Conservation (phyloP, 805 yeast genomes). For the Candida sanyiensis region DNA sequence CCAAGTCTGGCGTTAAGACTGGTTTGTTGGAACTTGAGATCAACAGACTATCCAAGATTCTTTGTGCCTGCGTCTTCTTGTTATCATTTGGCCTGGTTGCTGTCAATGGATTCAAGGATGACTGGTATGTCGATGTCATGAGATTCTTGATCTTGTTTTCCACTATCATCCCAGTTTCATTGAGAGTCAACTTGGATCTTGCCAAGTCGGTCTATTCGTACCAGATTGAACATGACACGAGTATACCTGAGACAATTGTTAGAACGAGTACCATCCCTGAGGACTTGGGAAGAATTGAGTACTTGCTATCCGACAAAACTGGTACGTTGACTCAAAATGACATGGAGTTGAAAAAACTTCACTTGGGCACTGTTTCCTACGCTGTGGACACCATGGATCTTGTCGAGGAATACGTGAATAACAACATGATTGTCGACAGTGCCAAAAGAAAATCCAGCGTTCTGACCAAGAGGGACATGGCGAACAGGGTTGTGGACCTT, state of each 20-base stretch:
- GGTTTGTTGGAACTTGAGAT: constrained; percentile 90
- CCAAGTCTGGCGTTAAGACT: constrained; percentile 78
- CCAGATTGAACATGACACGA: constrained; percentile 83
- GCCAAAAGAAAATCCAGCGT: constrained; percentile 20
- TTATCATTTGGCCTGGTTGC: constrained; percentile 74
- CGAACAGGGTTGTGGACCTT: constrained; percentile 72
- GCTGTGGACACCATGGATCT: constrained; percentile 90
- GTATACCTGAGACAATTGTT: constrained; percentile 83
- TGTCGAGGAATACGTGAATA: constrained; percentile 61
- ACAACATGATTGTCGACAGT: constrained; percentile 7
- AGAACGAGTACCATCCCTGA: constrained; percentile 98
- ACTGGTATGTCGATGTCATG: constrained; percentile 90
- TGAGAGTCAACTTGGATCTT: constrained; percentile 89
- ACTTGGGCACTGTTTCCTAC: constrained; percentile 87
- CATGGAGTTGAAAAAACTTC: constrained; percentile 92
- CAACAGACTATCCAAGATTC: constrained; percentile 77
- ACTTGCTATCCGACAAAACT: constrained; percentile 87
- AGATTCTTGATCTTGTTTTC: constrained; percentile 88
- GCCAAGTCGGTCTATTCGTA: constrained; percentile 95
- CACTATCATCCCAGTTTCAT: constrained; percentile 91
- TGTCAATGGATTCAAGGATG: constrained; percentile 63
- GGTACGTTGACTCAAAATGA: constrained; percentile 98
- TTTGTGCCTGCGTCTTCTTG: constrained; percentile 80
- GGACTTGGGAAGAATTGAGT: constrained; percentile 93
- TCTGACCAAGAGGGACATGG: constrained; percentile 57